Evolutionary conservation across 2,329 filamentous ascomycete species (phyloP).

Genomic region (Aspergillus sp.): DNA sequence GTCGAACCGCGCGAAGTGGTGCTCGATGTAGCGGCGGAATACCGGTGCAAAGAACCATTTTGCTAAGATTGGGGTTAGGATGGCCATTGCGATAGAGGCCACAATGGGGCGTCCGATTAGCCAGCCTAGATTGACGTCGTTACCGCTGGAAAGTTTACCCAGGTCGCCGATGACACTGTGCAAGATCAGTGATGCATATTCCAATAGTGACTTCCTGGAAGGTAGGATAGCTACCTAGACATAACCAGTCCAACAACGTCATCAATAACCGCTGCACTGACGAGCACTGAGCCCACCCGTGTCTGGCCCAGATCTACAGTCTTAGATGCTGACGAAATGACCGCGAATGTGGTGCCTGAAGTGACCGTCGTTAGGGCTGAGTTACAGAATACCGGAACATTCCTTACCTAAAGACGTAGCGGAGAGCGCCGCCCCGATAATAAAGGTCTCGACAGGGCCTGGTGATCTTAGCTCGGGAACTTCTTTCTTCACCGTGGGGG

Average conservation of each 20-base stretch:
- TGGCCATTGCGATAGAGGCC: conserved; percentile 29
- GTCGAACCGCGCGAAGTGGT: conserved; percentile 25
- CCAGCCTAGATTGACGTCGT: conserved; percentile 27
- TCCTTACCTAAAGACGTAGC: conserved; percentile 23
- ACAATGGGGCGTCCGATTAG: conserved; percentile 33
- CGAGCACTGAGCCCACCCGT: conserved; percentile 37
- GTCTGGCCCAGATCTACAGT: conserved; percentile 37
- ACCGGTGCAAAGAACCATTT: conserved; percentile 34
- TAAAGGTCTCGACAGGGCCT: conserved; percentile 27
- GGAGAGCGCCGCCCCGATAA: conserved; percentile 22
- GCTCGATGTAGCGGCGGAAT: conserved; percentile 28
- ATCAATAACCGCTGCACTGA: conserved; percentile 42
- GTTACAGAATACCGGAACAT: neutral
- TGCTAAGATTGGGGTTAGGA: conserved; percentile 28
- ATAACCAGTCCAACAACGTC: conserved; percentile 40
- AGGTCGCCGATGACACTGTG: conserved; percentile 28
- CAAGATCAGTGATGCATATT: neutral
- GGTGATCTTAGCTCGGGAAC: too few species aligned
- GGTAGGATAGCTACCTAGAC: conserved; percentile 11
- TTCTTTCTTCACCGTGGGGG: too few species aligned
- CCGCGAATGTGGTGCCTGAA: conserved; percentile 23
- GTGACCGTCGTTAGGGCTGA: neutral
- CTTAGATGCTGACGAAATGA: conserved; percentile 22
- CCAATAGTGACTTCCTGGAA: too few species aligned
- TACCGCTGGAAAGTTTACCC: conserved; percentile 10